phyloP scores from a whole-genome alignment of 495 filamentous ascomycete genomes.

The Podospora didyma region DNA sequence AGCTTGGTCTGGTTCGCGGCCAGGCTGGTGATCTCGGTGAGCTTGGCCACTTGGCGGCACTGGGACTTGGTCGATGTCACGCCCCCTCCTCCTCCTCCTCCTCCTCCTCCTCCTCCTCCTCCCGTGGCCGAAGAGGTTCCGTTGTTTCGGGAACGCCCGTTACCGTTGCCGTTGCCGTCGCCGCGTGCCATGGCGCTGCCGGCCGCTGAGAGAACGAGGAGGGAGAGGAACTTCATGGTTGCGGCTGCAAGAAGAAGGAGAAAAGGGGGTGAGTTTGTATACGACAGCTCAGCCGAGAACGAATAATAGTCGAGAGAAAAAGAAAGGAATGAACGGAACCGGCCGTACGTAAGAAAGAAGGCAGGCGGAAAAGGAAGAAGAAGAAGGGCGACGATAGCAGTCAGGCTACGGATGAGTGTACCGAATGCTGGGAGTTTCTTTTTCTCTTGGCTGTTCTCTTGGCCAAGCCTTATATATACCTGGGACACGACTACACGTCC shows the following conservation, averaged over 20 bases:
- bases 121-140: background rate
- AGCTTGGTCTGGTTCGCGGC: constrained; percentile 14
- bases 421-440: too few species aligned
- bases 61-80: constrained; percentile 9
- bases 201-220: constrained; percentile 19
- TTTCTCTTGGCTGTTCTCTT: too few species aligned
- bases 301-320: background rate
- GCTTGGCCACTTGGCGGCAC: constrained; percentile 8
- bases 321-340: background rate
- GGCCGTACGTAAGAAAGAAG: constrained; percentile 4
- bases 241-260: background rate
- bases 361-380: background rate
- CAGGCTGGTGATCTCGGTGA: constrained; percentile 11
- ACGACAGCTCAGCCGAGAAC: background rate
- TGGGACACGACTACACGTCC: too few species aligned
- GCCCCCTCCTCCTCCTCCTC: too few species aligned
- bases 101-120: too few species aligned
- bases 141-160: background rate
- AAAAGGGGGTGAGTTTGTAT: background rate
- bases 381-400: background rate
- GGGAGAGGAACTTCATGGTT: constrained; percentile 17
- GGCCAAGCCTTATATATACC: too few species aligned
- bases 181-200: constrained; percentile 8
- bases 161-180: background rate
- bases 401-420: too few species aligned